Evolutionary conservation across 805 yeast species (phyloP).

Genomic region (Teunomyces cretensis): DNA sequence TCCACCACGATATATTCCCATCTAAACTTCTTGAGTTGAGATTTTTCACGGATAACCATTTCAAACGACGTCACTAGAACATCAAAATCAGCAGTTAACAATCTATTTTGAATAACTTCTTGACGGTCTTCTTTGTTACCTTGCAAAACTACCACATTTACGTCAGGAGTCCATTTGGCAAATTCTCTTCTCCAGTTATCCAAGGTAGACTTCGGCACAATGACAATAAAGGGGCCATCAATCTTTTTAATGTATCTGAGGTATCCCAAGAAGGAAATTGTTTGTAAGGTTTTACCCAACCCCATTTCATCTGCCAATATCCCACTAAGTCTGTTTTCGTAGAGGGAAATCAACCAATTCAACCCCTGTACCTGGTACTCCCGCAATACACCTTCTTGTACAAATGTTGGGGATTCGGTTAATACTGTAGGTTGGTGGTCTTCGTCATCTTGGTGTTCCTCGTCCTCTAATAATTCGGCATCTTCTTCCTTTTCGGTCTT

Average conservation of each 20-base stretch:
- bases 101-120: constrained; percentile 53
- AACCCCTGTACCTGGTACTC: constrained; percentile 94
- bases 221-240: constrained; percentile 87
- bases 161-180: constrained; percentile 94
- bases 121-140: constrained; percentile 85
- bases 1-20: constrained; percentile 96
- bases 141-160: constrained; percentile 77
- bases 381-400: constrained; percentile 70
- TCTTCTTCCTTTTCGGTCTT: constrained; percentile 96
- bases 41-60: constrained; percentile 87
- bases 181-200: constrained; percentile 97
- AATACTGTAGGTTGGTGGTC: constrained; percentile 60
- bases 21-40: constrained; percentile 72
- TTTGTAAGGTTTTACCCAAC: constrained; percentile 91
- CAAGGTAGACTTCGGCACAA: constrained; percentile 93
- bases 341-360: constrained; percentile 88
- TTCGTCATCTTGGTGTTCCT: constrained; percentile 58
- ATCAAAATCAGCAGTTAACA: constrained; percentile 79
- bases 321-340: constrained; percentile 87
- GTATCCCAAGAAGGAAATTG: constrained; percentile 88
- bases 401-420: constrained; percentile 79
- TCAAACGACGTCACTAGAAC: constrained; percentile 90
- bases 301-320: constrained; percentile 99
- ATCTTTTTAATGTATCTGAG: constrained; percentile 73
- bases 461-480: constrained; percentile 83